phyloP scores from a whole-genome alignment of 495 filamentous ascomycete species.

The Hypoxylon lienhwacheense region DNA sequence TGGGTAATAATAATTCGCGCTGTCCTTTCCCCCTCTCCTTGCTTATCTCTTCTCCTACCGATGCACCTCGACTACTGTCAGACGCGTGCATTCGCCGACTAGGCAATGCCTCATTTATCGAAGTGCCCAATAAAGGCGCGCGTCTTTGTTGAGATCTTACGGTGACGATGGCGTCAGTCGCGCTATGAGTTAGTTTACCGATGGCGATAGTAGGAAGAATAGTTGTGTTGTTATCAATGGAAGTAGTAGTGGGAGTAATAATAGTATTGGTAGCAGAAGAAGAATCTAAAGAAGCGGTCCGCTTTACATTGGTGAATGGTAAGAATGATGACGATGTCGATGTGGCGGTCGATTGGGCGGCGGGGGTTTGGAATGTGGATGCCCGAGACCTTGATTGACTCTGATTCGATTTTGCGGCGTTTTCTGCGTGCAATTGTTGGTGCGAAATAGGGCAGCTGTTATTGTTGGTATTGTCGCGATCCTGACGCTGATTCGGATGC shows the following conservation, averaged over 20 bases:
- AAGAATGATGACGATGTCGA: too few species aligned
- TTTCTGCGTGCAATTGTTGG: conserved; percentile 19
- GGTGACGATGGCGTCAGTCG: conserved; percentile 26
- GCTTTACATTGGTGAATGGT: conserved; percentile 40
- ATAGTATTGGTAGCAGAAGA: conserved; percentile 25
- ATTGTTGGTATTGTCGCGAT: conserved; percentile 35
- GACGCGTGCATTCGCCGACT: conserved; percentile 19
- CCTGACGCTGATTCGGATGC: conserved; percentile 13
- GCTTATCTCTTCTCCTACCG: conserved; percentile 25
- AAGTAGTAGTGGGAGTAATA: conserved; percentile 17
- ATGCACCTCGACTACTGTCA: conserved; percentile 13
- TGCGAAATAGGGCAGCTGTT: conserved; percentile 34
- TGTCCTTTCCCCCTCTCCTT: conserved; percentile 44
- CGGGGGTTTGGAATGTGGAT: conserved; percentile 43
- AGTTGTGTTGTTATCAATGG: conserved; percentile 5
- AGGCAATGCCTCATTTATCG: conserved; percentile 9
- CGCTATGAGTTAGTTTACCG: conserved; percentile 26
- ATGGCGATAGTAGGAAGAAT: conserved; percentile 18
- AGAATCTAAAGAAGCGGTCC: conserved; percentile 47
- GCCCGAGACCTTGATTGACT: conserved; percentile 42
- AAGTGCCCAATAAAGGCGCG: conserved; percentile 27
- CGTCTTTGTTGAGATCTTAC: conserved; percentile 26
- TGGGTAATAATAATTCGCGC: conserved; percentile 45
- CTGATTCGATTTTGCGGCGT: too few species aligned
- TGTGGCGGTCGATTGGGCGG: conserved; percentile 32